A percentile compares a stretch with the other conserved stretches of the same genome.
Evolutionary conservation across 768 basidiomycete genomes (phyloP).

Genomic region (Lepiota venenata): DNA sequence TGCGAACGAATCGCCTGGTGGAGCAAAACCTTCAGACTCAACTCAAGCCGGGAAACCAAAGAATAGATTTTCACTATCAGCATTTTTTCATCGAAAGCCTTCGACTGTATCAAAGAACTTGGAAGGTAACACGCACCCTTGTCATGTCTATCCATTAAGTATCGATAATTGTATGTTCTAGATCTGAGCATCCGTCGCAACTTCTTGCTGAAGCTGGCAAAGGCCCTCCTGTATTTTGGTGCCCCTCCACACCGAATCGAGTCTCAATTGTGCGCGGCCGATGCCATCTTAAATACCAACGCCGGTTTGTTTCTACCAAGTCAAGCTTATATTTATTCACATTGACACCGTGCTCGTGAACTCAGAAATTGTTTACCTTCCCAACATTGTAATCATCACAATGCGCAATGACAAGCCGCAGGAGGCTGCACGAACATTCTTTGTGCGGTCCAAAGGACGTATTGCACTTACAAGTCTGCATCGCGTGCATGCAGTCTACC

Average conservation of each 20-base stretch:
- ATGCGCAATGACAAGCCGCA: conserved; percentile 69
- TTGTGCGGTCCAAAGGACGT: conserved; percentile 77
- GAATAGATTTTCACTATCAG: not conserved
- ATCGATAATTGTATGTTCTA: not conserved
- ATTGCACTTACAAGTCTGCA: conserved; percentile 83
- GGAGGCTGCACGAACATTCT: conserved; percentile 71
- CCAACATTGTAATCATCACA: conserved; percentile 75
- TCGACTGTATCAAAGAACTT: conserved; percentile 31
- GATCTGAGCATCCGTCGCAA: conserved; percentile 31
- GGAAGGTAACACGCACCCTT: conserved; percentile 31
- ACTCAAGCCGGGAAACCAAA: not conserved
- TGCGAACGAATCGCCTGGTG: not conserved
- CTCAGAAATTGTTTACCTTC: conserved; percentile 78
- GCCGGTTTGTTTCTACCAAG: conserved; percentile 38
- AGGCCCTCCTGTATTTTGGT: conserved; percentile 87
- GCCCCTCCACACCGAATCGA: conserved; percentile 95
- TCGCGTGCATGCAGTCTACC: conserved; percentile 80
- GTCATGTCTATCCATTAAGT: not conserved
- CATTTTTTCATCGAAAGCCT: not conserved
- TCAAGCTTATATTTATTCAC: not conserved
- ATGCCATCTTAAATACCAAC: conserved; percentile 71
- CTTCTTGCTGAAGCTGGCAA: conserved; percentile 84
- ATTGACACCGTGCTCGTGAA: not conserved
- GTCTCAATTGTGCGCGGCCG: conserved; percentile 79
- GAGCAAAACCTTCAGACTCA: not conserved